Base-by-base conservation (phyloP, 1,139 yeast genomes). In the Yarrowia galli region DNA sequence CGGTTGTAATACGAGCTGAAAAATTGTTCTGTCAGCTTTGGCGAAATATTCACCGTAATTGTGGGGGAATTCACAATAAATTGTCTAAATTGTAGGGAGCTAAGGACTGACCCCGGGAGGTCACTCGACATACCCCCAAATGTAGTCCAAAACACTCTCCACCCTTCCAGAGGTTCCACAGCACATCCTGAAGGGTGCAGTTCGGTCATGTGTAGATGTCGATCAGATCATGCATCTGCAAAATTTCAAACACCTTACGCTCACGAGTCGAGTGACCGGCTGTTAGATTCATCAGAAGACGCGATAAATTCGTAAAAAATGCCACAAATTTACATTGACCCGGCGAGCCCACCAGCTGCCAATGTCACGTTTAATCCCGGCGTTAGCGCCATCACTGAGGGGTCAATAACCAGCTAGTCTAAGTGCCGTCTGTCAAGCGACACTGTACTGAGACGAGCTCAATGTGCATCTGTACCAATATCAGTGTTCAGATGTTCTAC, bases 311-410 rank as follows among this genome's bases (percentile, higher is more conserved):
- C 43, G 22, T n/a, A 40, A n/a, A 38, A 20, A 12, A 20, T 8
- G 13, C 36, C 36, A 8, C 9, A 32, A 32, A 9, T 32, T 15
- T n/a, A 13, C 16, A 13, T 1, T 13, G 3, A 9, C n/a, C 6
- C 40, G 3, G 7, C 38, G 6, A 5, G 5, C 18, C 40, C 40
- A 36, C 40, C 40, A 35, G 36, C 36, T 36, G 40, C 16, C 40
- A 36, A 8, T 36, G 40, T 36, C 40, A 36, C 40, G n/a, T 36
- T 36, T 15, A 35, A 15, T 36, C 40, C 40, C 40, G 22, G 3
- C 51, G 35, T n/a, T 46, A 46, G 51, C 8, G 36, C 35, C 51
- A 46, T 46, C 35, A 25, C 20, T 23, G 51, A 25, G 51, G 51
- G 51, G 51, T n/a, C 15, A 46, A 45, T 22, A 43, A 5, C 28